Conservation (phyloP, 2,329 filamentous ascomycete species). For the Gaeumannomyces sp. region DNA sequence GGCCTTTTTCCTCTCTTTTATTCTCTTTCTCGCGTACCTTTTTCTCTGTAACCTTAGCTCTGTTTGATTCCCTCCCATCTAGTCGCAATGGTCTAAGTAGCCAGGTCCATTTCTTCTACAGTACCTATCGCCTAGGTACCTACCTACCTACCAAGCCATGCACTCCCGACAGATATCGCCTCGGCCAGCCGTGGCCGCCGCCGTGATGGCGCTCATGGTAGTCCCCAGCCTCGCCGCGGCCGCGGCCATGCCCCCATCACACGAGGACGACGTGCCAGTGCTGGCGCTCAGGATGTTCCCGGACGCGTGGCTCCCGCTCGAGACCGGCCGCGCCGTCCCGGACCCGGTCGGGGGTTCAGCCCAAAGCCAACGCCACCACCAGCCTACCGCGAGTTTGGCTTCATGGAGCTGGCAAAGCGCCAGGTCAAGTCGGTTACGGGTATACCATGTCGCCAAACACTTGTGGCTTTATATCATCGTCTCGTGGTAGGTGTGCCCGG, state of each 20-base stretch:
- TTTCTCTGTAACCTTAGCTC: no score
- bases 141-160: neutral
- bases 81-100: neutral
- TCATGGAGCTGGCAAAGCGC: neutral
- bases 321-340: neutral
- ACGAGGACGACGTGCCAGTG: neutral
- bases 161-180: neutral
- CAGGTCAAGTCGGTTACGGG: neutral
- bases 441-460: slow-evolving; percentile 1
- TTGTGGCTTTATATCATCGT: neutral
- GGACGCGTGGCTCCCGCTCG: neutral
- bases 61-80: neutral
- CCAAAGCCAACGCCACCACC: neutral
- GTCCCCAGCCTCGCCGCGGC: neutral
- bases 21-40: no score
- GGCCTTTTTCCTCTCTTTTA: neutral
- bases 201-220: neutral
- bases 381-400: neutral
- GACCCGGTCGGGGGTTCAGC: neutral
- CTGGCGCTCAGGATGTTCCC: neutral
- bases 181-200: neutral
- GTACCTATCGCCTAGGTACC: no score
- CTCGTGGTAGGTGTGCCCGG: neutral
- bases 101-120: neutral
- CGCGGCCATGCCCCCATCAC: neutral